These are phyloP conservation scores for Penicillium sp. DNA, from an alignment of 2,329 filamentous ascomycete genomes.

Conservation along the genomic window DNA sequence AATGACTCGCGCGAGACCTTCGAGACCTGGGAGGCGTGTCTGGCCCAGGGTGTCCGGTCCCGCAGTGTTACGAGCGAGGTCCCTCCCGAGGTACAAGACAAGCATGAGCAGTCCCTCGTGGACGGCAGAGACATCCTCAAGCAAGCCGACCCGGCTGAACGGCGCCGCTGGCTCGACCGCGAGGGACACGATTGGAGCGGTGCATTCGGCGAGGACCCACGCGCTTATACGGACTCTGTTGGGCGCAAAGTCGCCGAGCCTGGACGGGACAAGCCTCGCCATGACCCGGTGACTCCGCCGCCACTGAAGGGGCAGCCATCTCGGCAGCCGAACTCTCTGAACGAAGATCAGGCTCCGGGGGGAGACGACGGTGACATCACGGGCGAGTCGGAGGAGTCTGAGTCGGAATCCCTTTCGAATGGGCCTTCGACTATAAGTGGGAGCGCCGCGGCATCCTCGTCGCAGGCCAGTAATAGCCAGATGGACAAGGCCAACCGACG, in stretches of 20 bases:
- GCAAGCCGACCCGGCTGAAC: constrained; percentile 62
- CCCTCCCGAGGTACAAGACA: constrained; percentile 65
- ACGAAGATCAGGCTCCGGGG: constrained; percentile 22
- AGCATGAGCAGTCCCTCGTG: constrained; percentile 78
- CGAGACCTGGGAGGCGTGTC: constrained; percentile 90
- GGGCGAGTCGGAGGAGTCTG: constrained; percentile 9
- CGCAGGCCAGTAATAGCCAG: constrained; percentile 16
- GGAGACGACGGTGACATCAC: constrained; percentile 24
- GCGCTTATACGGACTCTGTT: constrained; percentile 53
- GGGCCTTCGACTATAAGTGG: constrained; percentile 20
- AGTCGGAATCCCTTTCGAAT: constrained; percentile 4
- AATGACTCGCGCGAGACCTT: constrained; percentile 90
- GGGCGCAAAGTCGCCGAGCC: constrained; percentile 57
- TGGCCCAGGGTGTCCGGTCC: constrained; percentile 76
- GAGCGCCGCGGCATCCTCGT: constrained; percentile 16
- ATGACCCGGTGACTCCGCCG: constrained; percentile 51
- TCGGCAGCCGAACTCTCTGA: background rate
- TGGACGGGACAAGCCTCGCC: constrained; percentile 51
- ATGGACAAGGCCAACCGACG: constrained; percentile 41
- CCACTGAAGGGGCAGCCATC: constrained; percentile 31
- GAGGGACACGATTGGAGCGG: constrained; percentile 83
- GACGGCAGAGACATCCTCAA: constrained; percentile 79
- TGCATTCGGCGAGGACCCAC: constrained; percentile 77
- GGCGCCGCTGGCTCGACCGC: constrained; percentile 72
- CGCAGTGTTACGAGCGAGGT: constrained; percentile 70